These are phyloP conservation scores for Talaromyces amestolkiae DNA, from an alignment of 2,329 filamentous ascomycete species.

Conservation along the genomic window DNA sequence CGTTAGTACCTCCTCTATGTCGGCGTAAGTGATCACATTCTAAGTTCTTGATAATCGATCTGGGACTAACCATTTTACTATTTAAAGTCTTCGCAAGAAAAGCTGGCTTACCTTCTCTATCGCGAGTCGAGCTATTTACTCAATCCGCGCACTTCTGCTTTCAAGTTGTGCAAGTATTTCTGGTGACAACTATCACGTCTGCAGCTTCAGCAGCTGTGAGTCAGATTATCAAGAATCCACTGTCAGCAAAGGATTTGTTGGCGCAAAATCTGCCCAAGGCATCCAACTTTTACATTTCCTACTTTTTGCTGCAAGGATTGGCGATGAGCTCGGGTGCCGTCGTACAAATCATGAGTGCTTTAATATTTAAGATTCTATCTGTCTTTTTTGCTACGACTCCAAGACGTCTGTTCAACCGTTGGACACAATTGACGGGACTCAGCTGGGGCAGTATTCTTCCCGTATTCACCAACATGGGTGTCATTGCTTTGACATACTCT, in stretches of 20 bases:
- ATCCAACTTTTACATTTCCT: slow-evolving; percentile 93
- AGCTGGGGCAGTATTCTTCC: slow-evolving; percentile 84
- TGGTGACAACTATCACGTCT: slow-evolving; percentile 79
- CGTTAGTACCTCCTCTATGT: slow-evolving; percentile 78
- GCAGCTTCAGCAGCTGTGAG: slow-evolving; percentile 70
- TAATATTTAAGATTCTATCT: slow-evolving; percentile 70
- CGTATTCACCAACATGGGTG: slow-evolving; percentile 73
- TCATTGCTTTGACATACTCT: slow-evolving; percentile 81
- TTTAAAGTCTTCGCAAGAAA: slow-evolving; percentile 68
- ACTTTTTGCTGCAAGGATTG: slow-evolving; percentile 89
- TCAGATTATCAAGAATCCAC: slow-evolving; percentile 64
- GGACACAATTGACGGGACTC: slow-evolving; percentile 69
- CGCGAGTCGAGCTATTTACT: slow-evolving; percentile 80
- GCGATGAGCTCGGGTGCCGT: slow-evolving; percentile 70
- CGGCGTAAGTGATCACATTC: slow-evolving; percentile 54
- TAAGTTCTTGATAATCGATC: too few relatives aligned
- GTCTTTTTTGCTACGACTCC: slow-evolving; percentile 69
- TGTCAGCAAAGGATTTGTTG: slow-evolving; percentile 62
- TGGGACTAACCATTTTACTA: slow-evolving; percentile 19
- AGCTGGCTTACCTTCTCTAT: slow-evolving; percentile 74
- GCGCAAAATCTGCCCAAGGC: slow-evolving; percentile 76
- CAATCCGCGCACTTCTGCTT: slow-evolving; percentile 81
- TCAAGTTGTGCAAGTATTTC: slow-evolving; percentile 79
- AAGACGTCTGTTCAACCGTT: slow-evolving; percentile 71
- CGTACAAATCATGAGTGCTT: slow-evolving; percentile 68